Evolutionary conservation across 1,284 basidiomycete genomes (phyloP).

Genomic region (Puccinia brachypodii): DNA sequence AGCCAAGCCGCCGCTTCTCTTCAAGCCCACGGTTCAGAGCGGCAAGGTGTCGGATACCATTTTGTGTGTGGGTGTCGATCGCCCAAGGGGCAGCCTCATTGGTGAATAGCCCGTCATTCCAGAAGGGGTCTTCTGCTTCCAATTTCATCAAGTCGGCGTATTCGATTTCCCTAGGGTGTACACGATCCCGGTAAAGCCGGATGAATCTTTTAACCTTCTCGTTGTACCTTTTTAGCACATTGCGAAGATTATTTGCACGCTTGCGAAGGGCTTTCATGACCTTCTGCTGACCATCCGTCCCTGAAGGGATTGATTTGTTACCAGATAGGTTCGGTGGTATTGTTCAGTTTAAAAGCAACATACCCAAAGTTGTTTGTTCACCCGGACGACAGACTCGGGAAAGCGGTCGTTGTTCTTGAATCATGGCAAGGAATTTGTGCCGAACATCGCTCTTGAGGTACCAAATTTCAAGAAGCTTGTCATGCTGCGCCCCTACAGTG

Average conservation of each 20-base stretch:
- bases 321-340: too few species aligned
- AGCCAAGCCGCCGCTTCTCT: slow-evolving; percentile 4
- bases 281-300: slow-evolving; percentile 1
- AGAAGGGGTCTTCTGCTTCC: slow-evolving; percentile 11
- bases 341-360: too few species aligned
- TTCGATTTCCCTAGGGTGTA: neutral
- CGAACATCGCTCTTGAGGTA: neutral
- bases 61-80: neutral
- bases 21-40: neutral
- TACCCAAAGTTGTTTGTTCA: neutral
- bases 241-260: neutral
- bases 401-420: neutral
- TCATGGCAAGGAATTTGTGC: neutral
- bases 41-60: neutral
- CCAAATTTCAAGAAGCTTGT: neutral
- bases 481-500: too few species aligned
- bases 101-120: slow-evolving; percentile 27
- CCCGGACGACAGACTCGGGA: neutral
- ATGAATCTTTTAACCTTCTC: neutral
- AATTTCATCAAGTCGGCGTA: neutral
- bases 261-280: neutral
- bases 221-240: neutral
- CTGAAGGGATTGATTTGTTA: too few species aligned
- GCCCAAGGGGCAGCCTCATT: neutral
- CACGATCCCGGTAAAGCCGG: neutral